Evolutionary conservation across 2,329 filamentous ascomycete species (phyloP).

Genomic region (Fusarium piperis): DNA sequence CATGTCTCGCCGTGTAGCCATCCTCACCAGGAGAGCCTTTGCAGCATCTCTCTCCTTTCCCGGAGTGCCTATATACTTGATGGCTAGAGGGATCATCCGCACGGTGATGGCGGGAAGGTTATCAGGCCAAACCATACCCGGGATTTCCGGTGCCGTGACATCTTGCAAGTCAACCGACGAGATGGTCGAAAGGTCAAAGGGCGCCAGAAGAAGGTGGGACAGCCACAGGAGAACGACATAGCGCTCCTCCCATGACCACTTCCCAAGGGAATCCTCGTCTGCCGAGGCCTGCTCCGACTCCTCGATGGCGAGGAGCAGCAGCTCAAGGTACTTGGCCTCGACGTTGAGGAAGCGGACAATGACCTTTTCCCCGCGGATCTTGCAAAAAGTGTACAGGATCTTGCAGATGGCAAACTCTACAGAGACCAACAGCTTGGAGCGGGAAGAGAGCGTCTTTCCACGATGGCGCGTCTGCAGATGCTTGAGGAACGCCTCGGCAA

Average conservation of each 20-base stretch:
- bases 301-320: constrained; percentile 80
- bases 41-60: constrained; percentile 92
- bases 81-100: constrained; percentile 75
- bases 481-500: constrained; percentile 80
- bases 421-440: constrained; percentile 58
- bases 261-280: constrained; percentile 22
- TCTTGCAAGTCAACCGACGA: constrained; percentile 69
- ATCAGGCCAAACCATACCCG: constrained; percentile 64
- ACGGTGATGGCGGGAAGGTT: constrained; percentile 75
- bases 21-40: constrained; percentile 80
- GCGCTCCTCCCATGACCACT: constrained; percentile 84
- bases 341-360: constrained; percentile 91
- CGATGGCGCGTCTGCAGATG: constrained; percentile 62
- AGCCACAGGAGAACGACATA: constrained; percentile 92
- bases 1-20: constrained; percentile 90
- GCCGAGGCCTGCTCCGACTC: constrained; percentile 53
- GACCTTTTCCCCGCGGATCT: constrained; percentile 92
- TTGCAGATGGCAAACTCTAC: constrained; percentile 78
- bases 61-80: constrained; percentile 76
- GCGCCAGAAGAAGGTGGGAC: constrained; percentile 82
- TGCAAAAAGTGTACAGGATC: constrained; percentile 90
- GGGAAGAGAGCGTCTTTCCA: constrained; percentile 48
- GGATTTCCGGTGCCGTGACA: constrained; percentile 52
- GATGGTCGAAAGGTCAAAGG: constrained; percentile 90
- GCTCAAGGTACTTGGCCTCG: constrained; percentile 85